Evolutionary conservation across 495 filamentous ascomycete genomes (phyloP), one percentile per base, ranked within the genome.

Genomic region (Sphaerosporella brunnea): DNA sequence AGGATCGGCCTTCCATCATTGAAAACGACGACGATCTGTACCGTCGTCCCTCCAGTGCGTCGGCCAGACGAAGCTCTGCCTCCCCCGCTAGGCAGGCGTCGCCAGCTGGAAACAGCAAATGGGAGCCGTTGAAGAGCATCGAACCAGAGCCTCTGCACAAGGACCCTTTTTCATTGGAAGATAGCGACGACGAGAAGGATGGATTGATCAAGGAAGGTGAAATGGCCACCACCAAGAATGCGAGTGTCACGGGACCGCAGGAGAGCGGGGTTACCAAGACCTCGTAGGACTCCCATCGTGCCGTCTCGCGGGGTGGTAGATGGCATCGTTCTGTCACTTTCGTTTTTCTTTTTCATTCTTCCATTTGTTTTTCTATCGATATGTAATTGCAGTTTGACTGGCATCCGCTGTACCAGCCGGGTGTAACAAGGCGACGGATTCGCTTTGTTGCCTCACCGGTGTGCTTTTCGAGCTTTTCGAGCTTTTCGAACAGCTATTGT

Each of bases 151-250:
- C 92, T 25, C 78, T 88, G 36, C 88, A 97, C 51, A 83, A 92
- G 54, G 90, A 97, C 58, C 90, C 90, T 0, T 97, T 97, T 64
- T 93, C 84, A 55, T 73, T 97, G 8, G 90, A 90, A 1, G 90
- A 97, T 56, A 93, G 86, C 55, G 84, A 93, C 50, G 90, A 96
- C 41, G 92, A 96, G 64, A 80, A 81, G 51, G 86, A 85, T n/a
- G 62, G 68, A 13, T 84, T 82, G 63, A 58, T 68, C 28, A 79
- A 79, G 54, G 77, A 80, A 43, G 60, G 67, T 9, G 43, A 34
- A n/a, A n/a, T 13, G 20, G 52, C 48, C 20, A 9, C 24, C 4
- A 15, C 44, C 11, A 53, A 59, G 45, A 36, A 34, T 11, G 34
- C 41, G 9, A 39, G 51, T 13, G 41, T 50, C 30, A 47, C 52